Conservation (phyloP, 768 basidiomycete genomes). For the Termitomyces titanicus region DNA sequence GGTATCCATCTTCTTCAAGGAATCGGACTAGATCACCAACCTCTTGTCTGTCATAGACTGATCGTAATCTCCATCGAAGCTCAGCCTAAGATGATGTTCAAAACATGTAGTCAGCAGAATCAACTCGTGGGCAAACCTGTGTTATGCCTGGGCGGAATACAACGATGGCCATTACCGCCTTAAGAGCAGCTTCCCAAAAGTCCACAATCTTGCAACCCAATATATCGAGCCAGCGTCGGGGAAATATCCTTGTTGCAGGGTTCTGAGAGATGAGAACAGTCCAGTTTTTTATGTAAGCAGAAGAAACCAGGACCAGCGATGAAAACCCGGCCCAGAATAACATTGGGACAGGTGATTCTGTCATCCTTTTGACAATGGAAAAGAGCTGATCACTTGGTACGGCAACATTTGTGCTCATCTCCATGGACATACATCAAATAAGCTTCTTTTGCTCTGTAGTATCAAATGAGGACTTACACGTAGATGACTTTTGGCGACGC, state of each 20-base stretch:
- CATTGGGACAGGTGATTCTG: conserved; percentile 47
- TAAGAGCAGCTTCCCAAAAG: conserved; percentile 69
- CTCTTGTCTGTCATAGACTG: conserved; percentile 76
- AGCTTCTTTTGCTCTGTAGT: neutral
- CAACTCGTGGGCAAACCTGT: conserved; percentile 45
- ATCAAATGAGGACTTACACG: conserved; percentile 25
- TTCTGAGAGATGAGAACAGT: conserved; percentile 48
- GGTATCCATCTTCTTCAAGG: conserved; percentile 48
- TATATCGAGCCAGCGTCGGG: conserved; percentile 77
- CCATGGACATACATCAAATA: neutral
- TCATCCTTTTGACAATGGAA: conserved; percentile 37
- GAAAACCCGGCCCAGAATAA: conserved; percentile 69
- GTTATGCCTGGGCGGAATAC: conserved; percentile 71
- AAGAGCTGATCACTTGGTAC: conserved; percentile 22
- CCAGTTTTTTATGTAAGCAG: conserved; percentile 50
- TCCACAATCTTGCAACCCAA: conserved; percentile 55
- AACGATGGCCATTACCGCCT: conserved; percentile 63
- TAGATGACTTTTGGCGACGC: conserved; percentile 35
- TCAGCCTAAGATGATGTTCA: conserved; percentile 44
- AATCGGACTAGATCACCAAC: conserved; percentile 56
- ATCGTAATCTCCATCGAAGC: conserved; percentile 65
- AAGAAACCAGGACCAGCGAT: conserved; percentile 51
- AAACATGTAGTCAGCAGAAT: neutral
- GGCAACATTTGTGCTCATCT: conserved; percentile 14
- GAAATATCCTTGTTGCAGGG: conserved; percentile 46